Evolutionary conservation across 371 early-diverging fungal genomes (phyloP).

Genomic region (Saksenaea oblongispora): DNA sequence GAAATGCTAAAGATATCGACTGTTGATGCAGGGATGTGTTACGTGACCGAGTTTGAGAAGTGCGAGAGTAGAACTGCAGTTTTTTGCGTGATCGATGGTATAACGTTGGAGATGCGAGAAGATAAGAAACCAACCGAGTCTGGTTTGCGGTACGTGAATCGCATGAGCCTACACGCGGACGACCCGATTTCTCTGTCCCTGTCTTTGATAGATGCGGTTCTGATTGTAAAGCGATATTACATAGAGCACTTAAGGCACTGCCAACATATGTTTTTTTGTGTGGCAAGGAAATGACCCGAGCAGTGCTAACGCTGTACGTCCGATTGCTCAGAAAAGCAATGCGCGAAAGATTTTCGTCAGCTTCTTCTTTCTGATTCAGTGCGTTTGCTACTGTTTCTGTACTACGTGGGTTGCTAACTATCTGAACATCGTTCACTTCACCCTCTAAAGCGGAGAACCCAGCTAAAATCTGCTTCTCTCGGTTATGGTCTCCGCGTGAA

Average conservation of each 20-base stretch:
- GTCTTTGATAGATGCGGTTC: background rate
- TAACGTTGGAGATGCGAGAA: background rate
- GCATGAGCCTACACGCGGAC: background rate
- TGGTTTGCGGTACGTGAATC: background rate
- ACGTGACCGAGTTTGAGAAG: background rate
- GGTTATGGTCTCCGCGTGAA: background rate
- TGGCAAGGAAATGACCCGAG: background rate
- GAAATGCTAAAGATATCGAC: background rate
- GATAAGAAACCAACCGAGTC: background rate
- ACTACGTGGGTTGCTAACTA: no score
- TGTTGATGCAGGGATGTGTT: background rate
- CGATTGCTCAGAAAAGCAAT: background rate
- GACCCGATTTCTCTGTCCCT: background rate
- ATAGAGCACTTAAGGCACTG: background rate
- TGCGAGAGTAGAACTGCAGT: background rate
- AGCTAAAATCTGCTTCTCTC: background rate
- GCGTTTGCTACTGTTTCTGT: background rate
- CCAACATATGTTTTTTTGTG: background rate
- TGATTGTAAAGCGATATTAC: background rate
- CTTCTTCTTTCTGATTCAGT: background rate
- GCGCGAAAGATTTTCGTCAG: background rate
- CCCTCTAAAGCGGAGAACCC: background rate
- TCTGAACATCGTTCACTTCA: background rate
- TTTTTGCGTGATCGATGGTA: background rate
- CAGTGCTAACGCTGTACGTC: background rate